Conservation (phyloP, 2,329 filamentous ascomycete species). For the Trichothecium sympodiale region DNA sequence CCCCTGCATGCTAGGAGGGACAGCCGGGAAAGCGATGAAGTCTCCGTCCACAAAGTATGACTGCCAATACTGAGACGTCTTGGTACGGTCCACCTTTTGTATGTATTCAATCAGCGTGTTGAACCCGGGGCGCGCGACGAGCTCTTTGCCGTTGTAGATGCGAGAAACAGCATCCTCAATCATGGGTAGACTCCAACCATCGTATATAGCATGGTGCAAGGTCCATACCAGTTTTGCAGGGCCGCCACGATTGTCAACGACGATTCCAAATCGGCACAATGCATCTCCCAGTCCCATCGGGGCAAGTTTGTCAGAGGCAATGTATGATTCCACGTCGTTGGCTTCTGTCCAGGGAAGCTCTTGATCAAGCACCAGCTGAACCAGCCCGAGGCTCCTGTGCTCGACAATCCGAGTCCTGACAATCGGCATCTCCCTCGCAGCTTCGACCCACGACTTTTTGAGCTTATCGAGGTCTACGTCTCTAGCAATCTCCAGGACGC, state of each 20-base stretch:
- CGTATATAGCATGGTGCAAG: conserved; percentile 12
- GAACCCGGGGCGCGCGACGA: not conserved
- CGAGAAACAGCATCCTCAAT: conserved; percentile 2
- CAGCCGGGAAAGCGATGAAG: not conserved
- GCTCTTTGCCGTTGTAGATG: not conserved
- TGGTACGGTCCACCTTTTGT: not conserved
- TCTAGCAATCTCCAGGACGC: no score
- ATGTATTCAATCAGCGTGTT: conserved; percentile 4
- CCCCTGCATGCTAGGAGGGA: not conserved
- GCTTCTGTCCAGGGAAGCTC: not conserved
- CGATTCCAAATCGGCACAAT: not conserved
- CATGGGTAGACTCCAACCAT: conserved; percentile 8
- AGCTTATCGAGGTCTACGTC: no score
- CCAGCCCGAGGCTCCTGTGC: no score
- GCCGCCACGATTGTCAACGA: conserved; percentile 13
- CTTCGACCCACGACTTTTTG: no score
- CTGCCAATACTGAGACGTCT: not conserved
- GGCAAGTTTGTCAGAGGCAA: conserved; percentile 29
- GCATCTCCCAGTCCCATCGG: not conserved
- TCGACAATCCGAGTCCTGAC: no score
- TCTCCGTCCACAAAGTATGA: not conserved
- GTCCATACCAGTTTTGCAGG: conserved; percentile 7
- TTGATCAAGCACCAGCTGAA: conserved; percentile 51
- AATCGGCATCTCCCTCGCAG: no score
- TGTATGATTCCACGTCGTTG: conserved; percentile 5